A percentile compares a stretch with the other conserved stretches of the same genome.
phyloP scores from a whole-genome alignment of 75 land plant genomes.

The Selaginella moellendorffii region DNA sequence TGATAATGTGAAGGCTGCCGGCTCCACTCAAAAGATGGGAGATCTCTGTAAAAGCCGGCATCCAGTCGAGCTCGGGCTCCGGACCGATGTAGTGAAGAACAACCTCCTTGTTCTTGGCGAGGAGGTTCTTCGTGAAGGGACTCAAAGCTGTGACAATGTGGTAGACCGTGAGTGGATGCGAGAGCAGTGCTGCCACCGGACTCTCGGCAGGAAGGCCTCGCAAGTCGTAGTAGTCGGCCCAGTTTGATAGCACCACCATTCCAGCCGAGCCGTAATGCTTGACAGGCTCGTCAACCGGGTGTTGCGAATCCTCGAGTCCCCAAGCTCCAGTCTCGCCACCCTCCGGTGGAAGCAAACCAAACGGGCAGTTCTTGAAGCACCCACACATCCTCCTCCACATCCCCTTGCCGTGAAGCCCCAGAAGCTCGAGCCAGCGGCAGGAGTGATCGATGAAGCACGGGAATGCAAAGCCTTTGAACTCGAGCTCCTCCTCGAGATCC shows the following conservation, averaged over 20 bases:
- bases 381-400: conserved; percentile 57
- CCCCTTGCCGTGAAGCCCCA: conserved; percentile 47
- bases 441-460: conserved; percentile 37
- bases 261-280: too few species aligned
- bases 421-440: conserved; percentile 50
- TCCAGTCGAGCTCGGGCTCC: conserved; percentile 53
- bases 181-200: conserved; percentile 46
- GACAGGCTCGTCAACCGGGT: conserved; percentile 21
- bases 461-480: conserved; percentile 40
- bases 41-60: conserved; percentile 49
- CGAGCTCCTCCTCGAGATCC: conserved; percentile 62
- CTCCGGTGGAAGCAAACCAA: conserved; percentile 43
- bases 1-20: conserved; percentile 40
- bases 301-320: conserved; percentile 32
- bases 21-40: conserved; percentile 36
- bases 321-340: too few species aligned
- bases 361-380: conserved; percentile 37
- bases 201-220: conserved; percentile 43
- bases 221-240: conserved; percentile 50
- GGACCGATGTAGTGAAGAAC: conserved; percentile 55
- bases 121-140: conserved; percentile 35
- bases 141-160: conserved; percentile 41
- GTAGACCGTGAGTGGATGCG: conserved; percentile 45
- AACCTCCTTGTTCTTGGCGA: conserved; percentile 45
- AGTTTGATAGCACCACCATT: conserved; percentile 36